Percentiles rank a stretch among this genome's conserved stretches.
Evolutionary conservation across 805 yeast species (phyloP).

Genomic region (Zygotorulaspora sp.): DNA sequence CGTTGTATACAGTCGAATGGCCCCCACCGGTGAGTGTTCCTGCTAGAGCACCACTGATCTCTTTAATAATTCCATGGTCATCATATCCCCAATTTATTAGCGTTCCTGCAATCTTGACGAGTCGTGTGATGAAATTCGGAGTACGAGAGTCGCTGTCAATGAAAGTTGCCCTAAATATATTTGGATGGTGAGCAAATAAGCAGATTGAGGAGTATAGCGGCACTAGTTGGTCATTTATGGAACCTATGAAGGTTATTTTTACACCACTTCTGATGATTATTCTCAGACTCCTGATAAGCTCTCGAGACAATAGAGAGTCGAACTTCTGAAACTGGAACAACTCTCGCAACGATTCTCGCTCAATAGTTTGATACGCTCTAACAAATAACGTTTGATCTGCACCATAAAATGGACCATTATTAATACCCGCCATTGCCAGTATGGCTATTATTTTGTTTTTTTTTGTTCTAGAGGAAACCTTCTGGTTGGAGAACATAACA

Average conservation of each 20-base stretch:
- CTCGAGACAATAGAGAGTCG: constrained; percentile 65
- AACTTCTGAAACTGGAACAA: constrained; percentile 83
- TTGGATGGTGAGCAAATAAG: constrained; percentile 80
- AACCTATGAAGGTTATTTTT: constrained; percentile 78
- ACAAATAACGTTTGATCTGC: constrained; percentile 80
- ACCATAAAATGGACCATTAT: constrained; percentile 91
- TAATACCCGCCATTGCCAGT: constrained; percentile 92
- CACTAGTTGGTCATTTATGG: constrained; percentile 89
- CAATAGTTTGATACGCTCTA: constrained; percentile 86
- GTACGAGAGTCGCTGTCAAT: constrained; percentile 77
- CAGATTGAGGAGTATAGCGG: constrained; percentile 88
- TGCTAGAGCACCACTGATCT: constrained; percentile 71
- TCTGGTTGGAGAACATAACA: constrained; percentile 22
- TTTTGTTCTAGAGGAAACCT: constrained; percentile 12
- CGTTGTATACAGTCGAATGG: constrained; percentile 85
- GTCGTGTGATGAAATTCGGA: constrained; percentile 70
- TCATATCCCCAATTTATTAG: constrained; percentile 71
- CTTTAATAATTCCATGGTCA: constrained; percentile 84
- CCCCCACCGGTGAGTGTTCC: constrained; percentile 96
- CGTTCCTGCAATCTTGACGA: constrained; percentile 69
- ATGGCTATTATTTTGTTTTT: constrained; percentile 54
- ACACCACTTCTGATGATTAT: constrained; percentile 64
- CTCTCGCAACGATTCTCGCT: constrained; percentile 80
- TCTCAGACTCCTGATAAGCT: constrained; percentile 61
- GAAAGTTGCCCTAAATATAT: constrained; percentile 82